Conservation (phyloP, 139 green algal genomes). For the Gonium pectorale region DNA sequence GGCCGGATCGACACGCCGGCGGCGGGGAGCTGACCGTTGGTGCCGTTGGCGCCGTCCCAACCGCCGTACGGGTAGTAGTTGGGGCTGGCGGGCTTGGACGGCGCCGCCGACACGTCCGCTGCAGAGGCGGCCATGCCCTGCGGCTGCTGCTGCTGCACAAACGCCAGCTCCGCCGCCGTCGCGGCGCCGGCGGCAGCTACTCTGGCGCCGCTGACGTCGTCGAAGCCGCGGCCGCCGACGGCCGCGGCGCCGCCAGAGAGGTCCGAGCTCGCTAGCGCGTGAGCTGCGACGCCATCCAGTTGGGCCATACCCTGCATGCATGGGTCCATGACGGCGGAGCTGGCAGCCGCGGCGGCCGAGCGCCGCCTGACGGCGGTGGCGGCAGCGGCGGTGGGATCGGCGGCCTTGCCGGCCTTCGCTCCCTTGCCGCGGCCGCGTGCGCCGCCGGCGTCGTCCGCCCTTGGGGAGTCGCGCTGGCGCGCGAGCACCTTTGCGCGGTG, state of each 20-base stretch:
- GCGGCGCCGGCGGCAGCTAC: too few relatives aligned
- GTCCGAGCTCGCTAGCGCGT: too few relatives aligned
- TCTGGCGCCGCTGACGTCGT: too few relatives aligned
- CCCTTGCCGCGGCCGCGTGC: neutral
- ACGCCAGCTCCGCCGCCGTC: too few relatives aligned
- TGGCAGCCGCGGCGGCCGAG: too few relatives aligned
- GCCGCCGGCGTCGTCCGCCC: neutral
- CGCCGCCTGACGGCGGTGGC: neutral
- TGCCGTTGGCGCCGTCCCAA: conserved; percentile 4
- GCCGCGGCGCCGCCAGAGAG: neutral
- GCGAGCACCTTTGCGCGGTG: conserved; percentile 39
- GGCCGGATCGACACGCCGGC: too few relatives aligned
- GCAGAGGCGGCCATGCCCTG: too few relatives aligned
- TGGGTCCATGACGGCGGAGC: too few relatives aligned
- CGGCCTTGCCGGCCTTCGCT: neutral
- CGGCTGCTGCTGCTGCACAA: too few relatives aligned
- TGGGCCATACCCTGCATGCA: too few relatives aligned
- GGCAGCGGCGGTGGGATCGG: neutral
- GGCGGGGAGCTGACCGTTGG: neutral
- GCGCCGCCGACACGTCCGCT: neutral
- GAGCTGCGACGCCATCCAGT: neutral
- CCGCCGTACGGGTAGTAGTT: neutral
- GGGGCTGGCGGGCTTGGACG: conserved; percentile 1
- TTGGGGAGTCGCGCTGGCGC: too few relatives aligned
- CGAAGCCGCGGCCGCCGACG: neutral